Evolutionary conservation across 2,329 filamentous ascomycete genomes (phyloP).

Genomic region (Claviceps fusiformis): DNA sequence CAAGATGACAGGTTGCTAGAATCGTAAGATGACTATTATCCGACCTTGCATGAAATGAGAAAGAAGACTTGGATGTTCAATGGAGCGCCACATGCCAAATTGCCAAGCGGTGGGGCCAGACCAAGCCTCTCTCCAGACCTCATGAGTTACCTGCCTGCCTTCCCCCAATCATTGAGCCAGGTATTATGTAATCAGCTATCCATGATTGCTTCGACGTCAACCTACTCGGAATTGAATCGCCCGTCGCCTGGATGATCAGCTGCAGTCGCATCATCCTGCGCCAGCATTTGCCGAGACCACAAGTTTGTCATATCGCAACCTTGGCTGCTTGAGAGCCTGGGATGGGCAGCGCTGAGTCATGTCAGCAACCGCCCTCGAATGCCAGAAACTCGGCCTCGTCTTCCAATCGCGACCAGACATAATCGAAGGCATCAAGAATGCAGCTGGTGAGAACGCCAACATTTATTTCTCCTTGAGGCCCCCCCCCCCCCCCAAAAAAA

Average conservation of each 20-base stretch:
- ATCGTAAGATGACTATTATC: background rate
- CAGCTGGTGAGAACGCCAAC: constrained; percentile 32
- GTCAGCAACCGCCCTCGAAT: constrained; percentile 31
- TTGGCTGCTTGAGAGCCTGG: background rate
- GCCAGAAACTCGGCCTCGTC: constrained; percentile 33
- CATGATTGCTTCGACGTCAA: constrained; percentile 1
- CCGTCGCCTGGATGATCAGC: background rate
- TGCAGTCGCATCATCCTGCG: background rate
- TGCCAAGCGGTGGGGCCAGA: background rate
- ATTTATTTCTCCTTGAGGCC: background rate
- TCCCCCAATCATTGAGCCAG: too few species aligned
- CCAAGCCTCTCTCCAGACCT: too few species aligned
- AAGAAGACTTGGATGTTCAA: background rate
- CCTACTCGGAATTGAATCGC: background rate
- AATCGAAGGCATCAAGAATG: constrained; percentile 35
- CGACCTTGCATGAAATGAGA: too few species aligned
- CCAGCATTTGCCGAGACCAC: constrained; percentile 1
- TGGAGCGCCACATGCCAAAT: background rate
- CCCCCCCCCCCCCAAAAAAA: background rate
- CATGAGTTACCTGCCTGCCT: too few species aligned
- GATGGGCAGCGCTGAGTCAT: constrained; percentile 14
- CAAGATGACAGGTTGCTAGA: background rate
- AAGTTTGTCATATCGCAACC: background rate
- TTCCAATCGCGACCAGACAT: constrained; percentile 45
- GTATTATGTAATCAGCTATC: constrained; percentile 6